These are phyloP conservation scores for Debaryomyces subglobosus DNA, from an alignment of 1,139 yeast species.

Conservation along the genomic window DNA sequence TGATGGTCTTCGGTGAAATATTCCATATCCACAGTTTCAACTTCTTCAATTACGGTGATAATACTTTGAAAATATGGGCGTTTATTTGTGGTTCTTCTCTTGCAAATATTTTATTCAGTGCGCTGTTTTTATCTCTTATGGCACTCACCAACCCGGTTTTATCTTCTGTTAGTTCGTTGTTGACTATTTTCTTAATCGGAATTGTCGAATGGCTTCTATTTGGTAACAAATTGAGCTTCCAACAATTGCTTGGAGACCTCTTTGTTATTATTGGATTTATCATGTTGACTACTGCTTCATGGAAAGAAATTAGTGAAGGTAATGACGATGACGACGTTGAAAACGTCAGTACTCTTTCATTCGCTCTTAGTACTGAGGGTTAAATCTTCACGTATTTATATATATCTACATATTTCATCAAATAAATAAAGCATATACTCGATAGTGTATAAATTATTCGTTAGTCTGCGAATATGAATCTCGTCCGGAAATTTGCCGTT, in stretches of 20 bases:
- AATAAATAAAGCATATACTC: neutral
- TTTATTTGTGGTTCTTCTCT: conserved; percentile 54
- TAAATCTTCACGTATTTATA: too few species aligned
- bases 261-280: conserved; percentile 69
- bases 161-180: conserved; percentile 77
- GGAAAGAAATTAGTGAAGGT: conserved; percentile 71
- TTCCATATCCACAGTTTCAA: conserved; percentile 62
- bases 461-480: neutral
- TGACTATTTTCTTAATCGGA: conserved; percentile 81
- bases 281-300: conserved; percentile 69
- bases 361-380: conserved; percentile 40
- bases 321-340: conserved; percentile 62
- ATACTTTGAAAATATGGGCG: conserved; percentile 42
- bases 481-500: conserved; percentile 1
- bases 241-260: conserved; percentile 58
- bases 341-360: conserved; percentile 46
- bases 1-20: conserved; percentile 54
- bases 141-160: conserved; percentile 85
- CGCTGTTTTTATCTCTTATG: conserved; percentile 75
- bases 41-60: conserved; percentile 49
- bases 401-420: conserved; percentile 4
- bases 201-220: conserved; percentile 75
- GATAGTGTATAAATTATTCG: neutral
- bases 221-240: conserved; percentile 52
- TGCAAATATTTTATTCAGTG: conserved; percentile 70